Evolutionary conservation across 805 yeast genomes (phyloP).

Genomic region (Millerago galiae): DNA sequence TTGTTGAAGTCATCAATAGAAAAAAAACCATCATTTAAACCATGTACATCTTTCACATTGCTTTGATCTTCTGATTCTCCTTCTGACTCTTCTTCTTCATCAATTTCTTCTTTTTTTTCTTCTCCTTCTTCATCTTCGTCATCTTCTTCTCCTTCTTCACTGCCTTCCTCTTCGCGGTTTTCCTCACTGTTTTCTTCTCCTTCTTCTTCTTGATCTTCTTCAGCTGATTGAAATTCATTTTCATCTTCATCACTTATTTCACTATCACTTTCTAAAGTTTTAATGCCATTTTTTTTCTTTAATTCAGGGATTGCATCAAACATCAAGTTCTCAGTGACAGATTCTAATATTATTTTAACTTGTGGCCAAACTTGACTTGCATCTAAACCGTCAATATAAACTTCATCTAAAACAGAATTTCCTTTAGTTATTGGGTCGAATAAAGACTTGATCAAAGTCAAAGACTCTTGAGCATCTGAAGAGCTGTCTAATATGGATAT

Average conservation of each 20-base stretch:
- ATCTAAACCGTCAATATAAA: conserved; percentile 80
- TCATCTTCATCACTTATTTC: conserved; percentile 17
- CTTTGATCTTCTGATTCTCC: conserved; percentile 15
- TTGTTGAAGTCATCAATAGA: conserved; percentile 78
- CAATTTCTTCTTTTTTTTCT: conserved; percentile 19
- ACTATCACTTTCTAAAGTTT: conserved; percentile 12
- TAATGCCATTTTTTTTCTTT: conserved; percentile 23
- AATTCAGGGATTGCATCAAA: conserved; percentile 49
- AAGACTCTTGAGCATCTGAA: conserved; percentile 3
- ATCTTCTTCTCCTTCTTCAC: conserved; percentile 1
- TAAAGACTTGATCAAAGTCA: conserved; percentile 17
- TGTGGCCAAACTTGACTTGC: conserved; percentile 94
- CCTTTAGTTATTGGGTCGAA: conserved; percentile 23
- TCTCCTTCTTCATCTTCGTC: conserved; percentile 15
- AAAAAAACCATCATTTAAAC: conserved; percentile 79
- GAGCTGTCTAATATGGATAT: conserved; percentile 3
- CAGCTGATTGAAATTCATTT: not conserved
- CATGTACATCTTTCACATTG: conserved; percentile 42
- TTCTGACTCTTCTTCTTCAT: conserved; percentile 5
- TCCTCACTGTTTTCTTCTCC: not conserved
- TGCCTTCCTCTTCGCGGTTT: conserved; percentile 1
- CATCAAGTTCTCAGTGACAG: conserved; percentile 59
- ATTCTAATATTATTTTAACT: conserved; percentile 76
- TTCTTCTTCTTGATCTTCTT: not conserved
- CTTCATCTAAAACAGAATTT: conserved; percentile 64